Conservation (phyloP, 2,329 filamentous ascomycete species). For the Phyllosticta ampelicida region DNA sequence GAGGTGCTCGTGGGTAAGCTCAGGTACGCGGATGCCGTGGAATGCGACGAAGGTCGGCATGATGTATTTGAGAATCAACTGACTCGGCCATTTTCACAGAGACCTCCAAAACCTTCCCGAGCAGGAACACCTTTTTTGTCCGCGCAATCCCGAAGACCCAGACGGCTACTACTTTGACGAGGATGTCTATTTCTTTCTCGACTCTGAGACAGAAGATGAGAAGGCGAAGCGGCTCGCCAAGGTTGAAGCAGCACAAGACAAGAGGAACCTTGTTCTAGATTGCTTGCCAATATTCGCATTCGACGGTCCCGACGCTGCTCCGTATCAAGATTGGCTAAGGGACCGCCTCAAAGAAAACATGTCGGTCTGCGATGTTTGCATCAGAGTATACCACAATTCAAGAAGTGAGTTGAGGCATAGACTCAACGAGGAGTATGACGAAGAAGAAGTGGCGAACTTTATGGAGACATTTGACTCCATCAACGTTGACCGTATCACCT, state of each 20-base stretch:
- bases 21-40: not conserved
- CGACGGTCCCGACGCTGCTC: constrained; percentile 35
- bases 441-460: constrained; percentile 35
- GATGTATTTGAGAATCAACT: not conserved
- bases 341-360: constrained; percentile 32
- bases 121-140: constrained; percentile 39
- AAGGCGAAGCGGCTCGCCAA: constrained; percentile 21
- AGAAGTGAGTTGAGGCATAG: constrained; percentile 29
- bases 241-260: constrained; percentile 28
- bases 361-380: constrained; percentile 39
- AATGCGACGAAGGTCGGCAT: not conserved
- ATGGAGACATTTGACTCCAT: constrained; percentile 35
- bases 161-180: constrained; percentile 33
- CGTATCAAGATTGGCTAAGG: constrained; percentile 32
- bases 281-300: constrained; percentile 37
- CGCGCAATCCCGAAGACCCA: constrained; percentile 27
- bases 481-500: constrained; percentile 34
- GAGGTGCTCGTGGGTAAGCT: constrained; percentile 8
- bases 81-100: constrained; percentile 13
- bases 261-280: constrained; percentile 32
- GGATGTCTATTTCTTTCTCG: constrained; percentile 26
- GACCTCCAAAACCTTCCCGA: constrained; percentile 27
- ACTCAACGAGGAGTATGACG: constrained; percentile 34
- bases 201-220: constrained; percentile 19
- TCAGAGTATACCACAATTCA: constrained; percentile 38